A percentile compares a stretch with the other conserved stretches of the same genome.
These are phyloP conservation scores for Apiotrichum akiyoshidainum DNA, from an alignment of 1,284 basidiomycete genomes.

Conservation along the genomic window DNA sequence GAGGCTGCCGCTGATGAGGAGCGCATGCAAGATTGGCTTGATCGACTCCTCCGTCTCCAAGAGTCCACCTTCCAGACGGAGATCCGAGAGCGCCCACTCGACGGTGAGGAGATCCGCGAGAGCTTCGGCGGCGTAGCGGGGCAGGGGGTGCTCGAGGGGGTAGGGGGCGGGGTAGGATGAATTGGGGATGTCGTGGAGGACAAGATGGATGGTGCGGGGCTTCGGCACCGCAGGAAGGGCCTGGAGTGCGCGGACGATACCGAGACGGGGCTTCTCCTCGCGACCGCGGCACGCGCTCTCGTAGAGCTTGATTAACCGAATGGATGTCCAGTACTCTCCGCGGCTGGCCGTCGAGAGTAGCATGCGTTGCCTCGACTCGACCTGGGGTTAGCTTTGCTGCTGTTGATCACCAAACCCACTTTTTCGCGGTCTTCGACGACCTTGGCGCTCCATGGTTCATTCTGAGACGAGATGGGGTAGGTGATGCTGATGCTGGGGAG, in stretches of 20 bases:
- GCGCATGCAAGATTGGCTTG: constrained; percentile 84
- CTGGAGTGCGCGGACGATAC: constrained; percentile 67
- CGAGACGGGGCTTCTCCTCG: constrained; percentile 62
- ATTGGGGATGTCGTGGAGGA: constrained; percentile 22
- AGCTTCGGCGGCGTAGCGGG: constrained; percentile 65
- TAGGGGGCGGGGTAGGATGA: constrained; percentile 20
- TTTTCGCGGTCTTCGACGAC: constrained; percentile 53
- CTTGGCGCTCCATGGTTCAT: constrained; percentile 70
- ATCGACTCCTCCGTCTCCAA: constrained; percentile 73
- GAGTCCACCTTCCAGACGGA: constrained; percentile 72
- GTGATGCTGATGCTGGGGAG: constrained; percentile 74
- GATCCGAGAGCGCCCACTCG: constrained; percentile 80
- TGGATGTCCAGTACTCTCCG: constrained; percentile 48
- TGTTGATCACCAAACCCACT: constrained; percentile 33
- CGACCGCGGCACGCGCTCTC: constrained; percentile 48
- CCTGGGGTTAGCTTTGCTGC: constrained; percentile 32
- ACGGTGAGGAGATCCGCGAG: constrained; percentile 83
- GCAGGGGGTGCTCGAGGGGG: constrained; percentile 57
- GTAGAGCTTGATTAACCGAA: constrained; percentile 45
- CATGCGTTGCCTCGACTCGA: constrained; percentile 60
- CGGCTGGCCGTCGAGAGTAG: constrained; percentile 53
- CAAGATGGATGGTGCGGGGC: constrained; percentile 37
- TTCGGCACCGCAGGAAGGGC: constrained; percentile 29
- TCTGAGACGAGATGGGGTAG: constrained; percentile 76
- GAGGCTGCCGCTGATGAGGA: constrained; percentile 78